Conservation (phyloP, 345 rosid species). For the Rhodamnia argentea region DNA sequence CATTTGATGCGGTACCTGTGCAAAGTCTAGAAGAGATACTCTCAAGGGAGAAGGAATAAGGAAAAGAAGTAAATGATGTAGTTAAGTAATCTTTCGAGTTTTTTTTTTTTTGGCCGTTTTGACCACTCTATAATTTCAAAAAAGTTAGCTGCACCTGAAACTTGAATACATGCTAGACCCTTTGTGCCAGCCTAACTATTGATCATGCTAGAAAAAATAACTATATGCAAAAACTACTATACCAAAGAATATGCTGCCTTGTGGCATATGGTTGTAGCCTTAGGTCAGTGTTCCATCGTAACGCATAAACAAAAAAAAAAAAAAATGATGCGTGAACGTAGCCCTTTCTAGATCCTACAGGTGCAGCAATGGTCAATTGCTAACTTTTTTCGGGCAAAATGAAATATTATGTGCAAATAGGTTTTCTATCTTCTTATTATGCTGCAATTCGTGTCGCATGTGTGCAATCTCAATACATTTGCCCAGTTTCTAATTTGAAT, state of each 20-base stretch:
- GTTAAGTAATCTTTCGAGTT: not conserved
- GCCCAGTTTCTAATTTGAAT: not conserved
- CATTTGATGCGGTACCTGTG: not conserved
- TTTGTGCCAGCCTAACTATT: not conserved
- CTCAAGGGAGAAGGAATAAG: not conserved
- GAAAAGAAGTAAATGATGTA: not conserved
- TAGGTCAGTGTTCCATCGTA: not conserved
- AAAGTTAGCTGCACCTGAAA: not conserved
- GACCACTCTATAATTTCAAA: not conserved
- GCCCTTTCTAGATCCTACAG: not conserved
- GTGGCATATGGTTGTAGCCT: not conserved
- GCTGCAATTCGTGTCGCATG: not conserved
- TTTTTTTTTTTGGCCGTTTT: not conserved
- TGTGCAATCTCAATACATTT: not conserved
- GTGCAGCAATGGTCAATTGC: not conserved
- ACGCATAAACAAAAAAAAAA: not conserved
- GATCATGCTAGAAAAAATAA: not conserved
- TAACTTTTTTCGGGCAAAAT: not conserved
- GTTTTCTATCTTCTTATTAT: not conserved
- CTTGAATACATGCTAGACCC: not conserved
- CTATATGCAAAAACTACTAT: not conserved
- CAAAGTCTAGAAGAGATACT: not conserved
- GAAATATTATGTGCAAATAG: not conserved
- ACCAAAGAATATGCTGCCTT: not conserved
- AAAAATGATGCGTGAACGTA: not conserved